These are phyloP conservation scores for Gorgonomyces haynaldii DNA, from an alignment of 192 early-diverging fungal species.

Conservation along the genomic window DNA sequence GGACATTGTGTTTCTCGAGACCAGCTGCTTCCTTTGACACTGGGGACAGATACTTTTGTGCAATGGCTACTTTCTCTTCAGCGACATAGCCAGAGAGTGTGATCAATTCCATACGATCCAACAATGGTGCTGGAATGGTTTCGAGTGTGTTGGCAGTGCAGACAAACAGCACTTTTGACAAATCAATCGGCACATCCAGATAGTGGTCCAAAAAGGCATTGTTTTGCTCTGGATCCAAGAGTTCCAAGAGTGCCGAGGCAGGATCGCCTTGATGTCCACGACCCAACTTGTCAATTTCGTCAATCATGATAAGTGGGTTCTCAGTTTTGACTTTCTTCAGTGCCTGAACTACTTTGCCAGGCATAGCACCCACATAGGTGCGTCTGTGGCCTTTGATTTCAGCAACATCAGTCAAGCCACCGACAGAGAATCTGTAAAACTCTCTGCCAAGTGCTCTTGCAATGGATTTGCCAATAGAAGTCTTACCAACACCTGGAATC, in stretches of 20 bases:
- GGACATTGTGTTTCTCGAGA: conserved; percentile 57
- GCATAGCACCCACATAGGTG: conserved; percentile 99
- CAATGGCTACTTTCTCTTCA: conserved; percentile 75
- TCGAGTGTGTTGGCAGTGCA: conserved; percentile 97
- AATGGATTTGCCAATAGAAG: conserved; percentile 95
- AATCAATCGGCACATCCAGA: conserved; percentile 96
- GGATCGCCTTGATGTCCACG: conserved; percentile 97
- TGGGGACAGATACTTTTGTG: conserved; percentile 82
- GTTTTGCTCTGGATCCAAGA: conserved; percentile 98
- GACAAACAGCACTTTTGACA: conserved; percentile 97
- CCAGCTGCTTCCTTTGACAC: conserved; percentile 72
- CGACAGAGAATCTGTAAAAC: conserved; percentile 95
- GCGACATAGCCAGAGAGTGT: conserved; percentile 65
- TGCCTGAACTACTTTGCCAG: conserved; percentile 97
- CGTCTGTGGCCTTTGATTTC: conserved; percentile 99
- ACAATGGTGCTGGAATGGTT: conserved; percentile 93
- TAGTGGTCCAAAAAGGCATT: conserved; percentile 96
- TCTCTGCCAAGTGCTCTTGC: conserved; percentile 87
- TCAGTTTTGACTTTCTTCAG: conserved; percentile 98
- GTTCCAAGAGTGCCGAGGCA: conserved; percentile 87
- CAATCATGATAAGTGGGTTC: conserved; percentile 94
- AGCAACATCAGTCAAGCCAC: conserved; percentile 93
- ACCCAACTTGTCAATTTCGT: conserved; percentile 97
- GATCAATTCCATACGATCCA: conserved; percentile 99
- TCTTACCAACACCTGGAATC: conserved; percentile 76